Percentiles rank a stretch among this genome's conserved stretches.
Evolutionary conservation across 1,284 basidiomycete species (phyloP).

Genomic region (Apiotrichum mycotoxinovorans): DNA sequence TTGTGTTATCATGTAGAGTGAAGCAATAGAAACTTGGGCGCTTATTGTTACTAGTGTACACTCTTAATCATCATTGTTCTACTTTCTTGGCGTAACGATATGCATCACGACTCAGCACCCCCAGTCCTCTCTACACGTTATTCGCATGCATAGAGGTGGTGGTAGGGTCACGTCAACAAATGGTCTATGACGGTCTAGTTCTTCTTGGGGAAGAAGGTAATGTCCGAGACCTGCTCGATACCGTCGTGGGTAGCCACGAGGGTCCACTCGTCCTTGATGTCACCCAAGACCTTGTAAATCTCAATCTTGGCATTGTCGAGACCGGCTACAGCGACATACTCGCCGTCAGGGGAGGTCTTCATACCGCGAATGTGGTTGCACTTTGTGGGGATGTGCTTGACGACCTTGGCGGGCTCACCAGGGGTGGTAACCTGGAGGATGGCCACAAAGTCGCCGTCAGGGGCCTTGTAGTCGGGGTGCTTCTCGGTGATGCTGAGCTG

Average conservation of each 20-base stretch:
- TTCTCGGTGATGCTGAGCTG: conserved; percentile 35
- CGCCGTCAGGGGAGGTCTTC: conserved; percentile 40
- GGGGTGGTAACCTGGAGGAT: conserved; percentile 33
- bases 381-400: conserved; percentile 38
- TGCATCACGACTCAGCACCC: too few relatives aligned
- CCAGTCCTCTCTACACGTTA: neutral
- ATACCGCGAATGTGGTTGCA: conserved; percentile 42
- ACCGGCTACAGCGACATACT: conserved; percentile 43
- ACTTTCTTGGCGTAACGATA: too few relatives aligned
- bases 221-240: conserved; percentile 55
- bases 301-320: conserved; percentile 41
- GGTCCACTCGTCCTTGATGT: conserved; percentile 38
- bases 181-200: neutral
- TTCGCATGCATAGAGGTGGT: neutral
- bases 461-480: conserved; percentile 16
- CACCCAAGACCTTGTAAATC: conserved; percentile 35
- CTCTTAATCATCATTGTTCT: too few relatives aligned
- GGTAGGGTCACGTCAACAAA: neutral
- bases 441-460: conserved; percentile 41
- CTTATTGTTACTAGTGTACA: too few relatives aligned
- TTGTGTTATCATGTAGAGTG: conserved; percentile 24
- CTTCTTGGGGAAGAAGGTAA: conserved; percentile 20
- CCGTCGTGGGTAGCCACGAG: conserved; percentile 62
- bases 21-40: neutral
- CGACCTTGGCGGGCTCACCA: conserved; percentile 27